Conservation (phyloP, 441 rosid genomes). For the Pelargonium fulgidum region DNA sequence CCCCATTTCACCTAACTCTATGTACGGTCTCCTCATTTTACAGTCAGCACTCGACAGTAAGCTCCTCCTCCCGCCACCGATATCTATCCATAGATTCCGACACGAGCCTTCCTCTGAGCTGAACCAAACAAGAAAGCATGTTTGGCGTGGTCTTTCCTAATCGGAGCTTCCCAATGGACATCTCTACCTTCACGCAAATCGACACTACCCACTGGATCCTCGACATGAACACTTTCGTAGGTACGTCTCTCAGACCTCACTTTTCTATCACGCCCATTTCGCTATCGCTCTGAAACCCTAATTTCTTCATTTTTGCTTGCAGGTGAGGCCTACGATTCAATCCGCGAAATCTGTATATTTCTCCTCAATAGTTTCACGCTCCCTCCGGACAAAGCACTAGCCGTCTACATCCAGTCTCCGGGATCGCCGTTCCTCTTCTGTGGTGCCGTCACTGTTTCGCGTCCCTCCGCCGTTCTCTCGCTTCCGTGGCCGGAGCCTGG, state of each 20-base stretch:
- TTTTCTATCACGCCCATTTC: background rate
- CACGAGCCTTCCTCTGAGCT: background rate
- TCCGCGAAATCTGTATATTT: constrained; percentile 75
- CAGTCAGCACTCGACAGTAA: background rate
- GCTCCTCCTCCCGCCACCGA: background rate
- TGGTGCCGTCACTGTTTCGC: constrained; percentile 69
- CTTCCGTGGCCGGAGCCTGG: constrained; percentile 72
- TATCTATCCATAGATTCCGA: background rate
- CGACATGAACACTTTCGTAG: constrained; percentile 93
- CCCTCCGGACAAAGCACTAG: constrained; percentile 81
- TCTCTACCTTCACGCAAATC: constrained; percentile 78
- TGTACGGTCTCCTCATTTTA: background rate
- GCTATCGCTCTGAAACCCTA: background rate
- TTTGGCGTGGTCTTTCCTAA: constrained; percentile 93
- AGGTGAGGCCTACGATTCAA: constrained; percentile 82
- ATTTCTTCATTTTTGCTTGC: background rate
- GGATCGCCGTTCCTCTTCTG: constrained; percentile 73
- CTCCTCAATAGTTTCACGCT: constrained; percentile 65
- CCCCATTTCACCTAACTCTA: background rate
- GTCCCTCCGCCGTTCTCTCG: constrained; percentile 81
- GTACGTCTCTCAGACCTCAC: constrained; percentile 23
- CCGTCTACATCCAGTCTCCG: constrained; percentile 81
- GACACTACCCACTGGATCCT: constrained; percentile 89
- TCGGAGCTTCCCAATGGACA: constrained; percentile 89
- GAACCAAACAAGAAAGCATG: constrained; percentile 29